These are phyloP conservation scores for Chaetomium olivaceum DNA, from an alignment of 2,329 filamentous ascomycete genomes.

Conservation along the genomic window DNA sequence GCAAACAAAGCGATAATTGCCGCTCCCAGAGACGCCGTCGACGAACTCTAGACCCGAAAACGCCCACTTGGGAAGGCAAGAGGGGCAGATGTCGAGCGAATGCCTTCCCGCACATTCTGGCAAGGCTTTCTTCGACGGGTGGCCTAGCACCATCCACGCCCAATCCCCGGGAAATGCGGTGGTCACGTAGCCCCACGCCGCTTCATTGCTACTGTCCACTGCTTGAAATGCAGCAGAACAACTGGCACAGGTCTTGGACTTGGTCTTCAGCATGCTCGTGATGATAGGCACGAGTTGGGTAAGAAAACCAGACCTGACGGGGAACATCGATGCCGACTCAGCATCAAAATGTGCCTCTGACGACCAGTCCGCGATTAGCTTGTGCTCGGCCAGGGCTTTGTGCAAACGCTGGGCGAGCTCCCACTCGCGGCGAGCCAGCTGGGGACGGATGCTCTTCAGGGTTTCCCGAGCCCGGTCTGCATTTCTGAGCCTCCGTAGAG, in stretches of 20 bases:
- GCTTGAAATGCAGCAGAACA: constrained; percentile 7
- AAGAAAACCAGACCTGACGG: constrained; percentile 17
- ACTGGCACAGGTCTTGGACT: neutral
- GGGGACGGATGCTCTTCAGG: constrained; percentile 2
- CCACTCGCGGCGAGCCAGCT: neutral
- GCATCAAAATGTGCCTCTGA: neutral
- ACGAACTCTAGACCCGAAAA: constrained; percentile 14
- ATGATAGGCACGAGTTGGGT: constrained; percentile 18
- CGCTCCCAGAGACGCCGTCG: neutral
- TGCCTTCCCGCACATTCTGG: constrained; percentile 17
- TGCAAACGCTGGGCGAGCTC: constrained; percentile 14
- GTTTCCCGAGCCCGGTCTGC: neutral
- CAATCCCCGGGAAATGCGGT: constrained; percentile 12
- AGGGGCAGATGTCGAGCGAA: constrained; percentile 17
- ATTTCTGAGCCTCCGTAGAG: neutral
- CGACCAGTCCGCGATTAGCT: neutral
- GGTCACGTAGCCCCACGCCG: constrained; percentile 10
- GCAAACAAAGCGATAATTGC: constrained; percentile 15
- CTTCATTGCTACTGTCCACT: constrained; percentile 10
- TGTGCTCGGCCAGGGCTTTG: constrained; percentile 3
- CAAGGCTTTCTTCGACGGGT: constrained; percentile 7
- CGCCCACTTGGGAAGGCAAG: constrained; percentile 12
- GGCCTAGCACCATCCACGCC: constrained; percentile 17
- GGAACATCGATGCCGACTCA: neutral
- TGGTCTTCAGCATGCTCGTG: constrained; percentile 4